These are phyloP conservation scores for Corynespora cassiicola DNA, from an alignment of 2,329 filamentous ascomycete genomes.

Conservation along the genomic window DNA sequence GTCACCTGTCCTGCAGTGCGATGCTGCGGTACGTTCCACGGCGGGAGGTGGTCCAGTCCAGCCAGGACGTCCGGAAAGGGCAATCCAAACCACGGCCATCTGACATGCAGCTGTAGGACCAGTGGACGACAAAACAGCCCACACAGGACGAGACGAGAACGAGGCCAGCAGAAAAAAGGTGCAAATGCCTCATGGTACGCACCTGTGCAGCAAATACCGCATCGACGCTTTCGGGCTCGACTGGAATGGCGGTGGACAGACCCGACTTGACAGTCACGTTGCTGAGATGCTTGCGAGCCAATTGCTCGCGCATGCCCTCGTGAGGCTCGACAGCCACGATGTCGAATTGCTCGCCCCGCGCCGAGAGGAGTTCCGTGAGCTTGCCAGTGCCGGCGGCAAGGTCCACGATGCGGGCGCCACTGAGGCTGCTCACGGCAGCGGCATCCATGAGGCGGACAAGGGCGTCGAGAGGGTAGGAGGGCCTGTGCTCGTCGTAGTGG, in stretches of 20 bases:
- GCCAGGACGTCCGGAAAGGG: constrained; percentile 6
- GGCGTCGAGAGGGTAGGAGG: constrained; percentile 67
- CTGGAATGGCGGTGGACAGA: constrained; percentile 63
- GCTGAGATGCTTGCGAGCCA: constrained; percentile 64
- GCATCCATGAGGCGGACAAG: constrained; percentile 64
- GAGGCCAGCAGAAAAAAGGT: constrained; percentile 6
- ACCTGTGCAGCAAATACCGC: constrained; percentile 73
- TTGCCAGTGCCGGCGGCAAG: constrained; percentile 74
- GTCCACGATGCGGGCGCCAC: constrained; percentile 60
- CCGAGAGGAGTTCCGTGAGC: constrained; percentile 69
- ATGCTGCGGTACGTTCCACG: constrained; percentile 11
- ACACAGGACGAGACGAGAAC: constrained; percentile 1
- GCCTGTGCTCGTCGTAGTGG: constrained; percentile 72
- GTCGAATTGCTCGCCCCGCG: constrained; percentile 64
- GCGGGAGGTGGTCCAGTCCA: neutral
- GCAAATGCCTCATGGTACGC: constrained; percentile 52
- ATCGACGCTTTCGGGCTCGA: constrained; percentile 67
- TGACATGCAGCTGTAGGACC: neutral
- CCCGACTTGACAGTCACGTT: constrained; percentile 65
- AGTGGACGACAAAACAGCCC: neutral
- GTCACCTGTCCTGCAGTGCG: constrained; percentile 11
- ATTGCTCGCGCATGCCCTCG: constrained; percentile 67
- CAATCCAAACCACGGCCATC: neutral
- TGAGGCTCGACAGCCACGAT: constrained; percentile 71
- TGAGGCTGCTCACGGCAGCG: constrained; percentile 58